Conservation (phyloP, 495 filamentous ascomycete species). For the Aspergillus hancockii region DNA sequence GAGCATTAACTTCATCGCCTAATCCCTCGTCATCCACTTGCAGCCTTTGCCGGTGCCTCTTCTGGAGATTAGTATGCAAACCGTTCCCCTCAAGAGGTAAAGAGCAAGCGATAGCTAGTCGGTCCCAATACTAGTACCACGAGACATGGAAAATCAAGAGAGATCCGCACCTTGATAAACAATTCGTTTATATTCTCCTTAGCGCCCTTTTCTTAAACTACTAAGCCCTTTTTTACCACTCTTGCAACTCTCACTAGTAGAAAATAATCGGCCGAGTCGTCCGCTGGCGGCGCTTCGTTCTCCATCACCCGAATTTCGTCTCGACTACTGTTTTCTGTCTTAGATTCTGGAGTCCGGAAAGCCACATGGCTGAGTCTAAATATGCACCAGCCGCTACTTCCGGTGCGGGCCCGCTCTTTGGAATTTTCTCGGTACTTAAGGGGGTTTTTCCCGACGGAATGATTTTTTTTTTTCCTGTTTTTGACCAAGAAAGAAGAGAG, state of each 20-base stretch:
- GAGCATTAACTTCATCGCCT: neutral
- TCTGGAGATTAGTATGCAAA: neutral
- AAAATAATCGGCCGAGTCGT: neutral
- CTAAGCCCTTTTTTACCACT: neutral
- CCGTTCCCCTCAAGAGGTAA: conserved; percentile 5
- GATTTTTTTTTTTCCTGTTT: neutral
- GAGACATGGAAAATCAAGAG: neutral
- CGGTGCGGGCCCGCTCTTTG: neutral
- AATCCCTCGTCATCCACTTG: neutral
- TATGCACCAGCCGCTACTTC: conserved; percentile 2
- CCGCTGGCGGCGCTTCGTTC: too few species aligned
- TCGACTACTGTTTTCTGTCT: conserved; percentile 12
- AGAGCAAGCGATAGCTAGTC: conserved; percentile 6
- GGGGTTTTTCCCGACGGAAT: neutral
- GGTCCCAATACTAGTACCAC: neutral
- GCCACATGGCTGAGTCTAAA: conserved; percentile 24
- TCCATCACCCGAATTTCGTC: conserved; percentile 1
- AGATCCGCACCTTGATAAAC: neutral
- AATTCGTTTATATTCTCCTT: neutral
- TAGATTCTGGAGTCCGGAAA: conserved; percentile 11
- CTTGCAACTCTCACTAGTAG: neutral
- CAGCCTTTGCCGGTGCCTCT: neutral
- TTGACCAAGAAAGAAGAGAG: neutral
- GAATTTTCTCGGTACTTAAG: conserved; percentile 1
- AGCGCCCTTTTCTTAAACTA: neutral